A percentile compares a stretch with the other conserved stretches of the same genome.
These are phyloP conservation scores for Alloascoidea africana DNA, from an alignment of 805 yeast species.

Conservation along the genomic window DNA sequence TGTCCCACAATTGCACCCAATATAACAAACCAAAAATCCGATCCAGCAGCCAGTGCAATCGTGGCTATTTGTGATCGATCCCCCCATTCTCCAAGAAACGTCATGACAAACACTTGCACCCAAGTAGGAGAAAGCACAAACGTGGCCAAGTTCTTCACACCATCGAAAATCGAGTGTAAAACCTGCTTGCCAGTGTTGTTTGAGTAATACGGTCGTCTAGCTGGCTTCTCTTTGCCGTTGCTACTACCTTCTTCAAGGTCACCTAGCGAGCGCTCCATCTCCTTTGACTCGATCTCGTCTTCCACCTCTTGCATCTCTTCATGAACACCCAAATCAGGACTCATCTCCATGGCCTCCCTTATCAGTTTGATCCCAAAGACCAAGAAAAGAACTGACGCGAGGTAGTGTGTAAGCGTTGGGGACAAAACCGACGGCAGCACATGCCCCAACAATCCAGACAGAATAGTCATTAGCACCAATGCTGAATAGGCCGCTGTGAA, in stretches of 20 bases:
- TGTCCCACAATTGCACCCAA: conserved; percentile 87
- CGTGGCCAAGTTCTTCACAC: conserved; percentile 38
- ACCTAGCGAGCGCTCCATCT: conserved; percentile 33
- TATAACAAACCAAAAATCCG: conserved; percentile 79
- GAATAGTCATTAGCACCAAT: conserved; percentile 76
- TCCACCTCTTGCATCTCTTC: conserved; percentile 96
- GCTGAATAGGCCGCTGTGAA: conserved; percentile 80
- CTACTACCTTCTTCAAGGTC: conserved; percentile 44
- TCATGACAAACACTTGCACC: conserved; percentile 92
- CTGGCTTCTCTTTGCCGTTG: background rate
- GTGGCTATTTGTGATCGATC: conserved; percentile 97
- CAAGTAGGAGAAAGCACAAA: conserved; percentile 73
- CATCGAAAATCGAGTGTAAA: conserved; percentile 13
- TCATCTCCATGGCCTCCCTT: conserved; percentile 72
- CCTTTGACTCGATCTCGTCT: conserved; percentile 65
- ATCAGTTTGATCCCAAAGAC: conserved; percentile 70
- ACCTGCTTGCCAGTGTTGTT: conserved; percentile 1
- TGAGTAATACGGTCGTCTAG: conserved; percentile 1
- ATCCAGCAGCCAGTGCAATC: conserved; percentile 96
- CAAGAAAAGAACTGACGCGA: conserved; percentile 71
- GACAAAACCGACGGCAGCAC: conserved; percentile 77
- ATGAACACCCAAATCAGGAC: conserved; percentile 72
- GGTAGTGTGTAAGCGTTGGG: conserved; percentile 59
- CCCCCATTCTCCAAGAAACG: conserved; percentile 97
- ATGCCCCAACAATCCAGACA: conserved; percentile 86